A percentile compares a stretch with the other conserved stretches of the same genome.
These are phyloP conservation scores for Aspergillus sclerotiicarbonarius DNA, from an alignment of 495 filamentous ascomycete species.

Conservation along the genomic window DNA sequence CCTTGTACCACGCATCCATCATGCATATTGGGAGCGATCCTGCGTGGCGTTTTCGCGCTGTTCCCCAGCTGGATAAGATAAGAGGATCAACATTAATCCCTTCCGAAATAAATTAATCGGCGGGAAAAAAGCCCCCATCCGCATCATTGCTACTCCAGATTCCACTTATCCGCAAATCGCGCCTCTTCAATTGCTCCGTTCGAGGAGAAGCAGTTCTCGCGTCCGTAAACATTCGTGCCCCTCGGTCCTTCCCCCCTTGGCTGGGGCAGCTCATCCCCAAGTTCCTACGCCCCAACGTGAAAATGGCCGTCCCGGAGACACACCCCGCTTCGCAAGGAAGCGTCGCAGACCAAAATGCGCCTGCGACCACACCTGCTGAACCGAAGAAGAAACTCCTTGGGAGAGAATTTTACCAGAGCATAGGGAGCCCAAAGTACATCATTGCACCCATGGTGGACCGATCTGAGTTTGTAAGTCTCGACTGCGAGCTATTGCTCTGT, in stretches of 20 bases:
- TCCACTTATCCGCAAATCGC: background rate
- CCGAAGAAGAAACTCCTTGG: slow-evolving; percentile 65
- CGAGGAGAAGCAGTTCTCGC: background rate
- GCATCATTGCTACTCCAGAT: background rate
- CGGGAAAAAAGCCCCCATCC: slow-evolving; percentile 22
- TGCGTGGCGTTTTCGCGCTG: background rate
- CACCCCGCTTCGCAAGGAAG: slow-evolving; percentile 14
- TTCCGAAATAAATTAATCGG: slow-evolving; percentile 23
- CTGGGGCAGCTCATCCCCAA: slow-evolving; percentile 27
- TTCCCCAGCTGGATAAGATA: slow-evolving; percentile 30
- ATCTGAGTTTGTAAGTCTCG: slow-evolving; percentile 80
- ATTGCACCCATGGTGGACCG: slow-evolving; percentile 98
- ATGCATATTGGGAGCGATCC: background rate
- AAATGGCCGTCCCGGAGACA: slow-evolving; percentile 31
- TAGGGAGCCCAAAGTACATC: slow-evolving; percentile 85
- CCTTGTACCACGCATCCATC: too few relatives aligned
- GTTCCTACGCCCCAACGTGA: slow-evolving; percentile 11
- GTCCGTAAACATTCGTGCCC: slow-evolving; percentile 34
- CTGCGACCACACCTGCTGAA: slow-evolving; percentile 6
- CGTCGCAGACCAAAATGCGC: slow-evolving; percentile 23
- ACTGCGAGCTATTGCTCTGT: background rate
- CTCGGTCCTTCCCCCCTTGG: slow-evolving; percentile 26
- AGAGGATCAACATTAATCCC: slow-evolving; percentile 28
- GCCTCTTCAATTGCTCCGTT: slow-evolving; percentile 3
- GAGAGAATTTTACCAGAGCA: slow-evolving; percentile 85